Percentiles rank a stretch among this genome's conserved stretches.
Evolutionary conservation across 352 stramenopile genomes (phyloP).

Genomic region (Phytophthora crassamura): DNA sequence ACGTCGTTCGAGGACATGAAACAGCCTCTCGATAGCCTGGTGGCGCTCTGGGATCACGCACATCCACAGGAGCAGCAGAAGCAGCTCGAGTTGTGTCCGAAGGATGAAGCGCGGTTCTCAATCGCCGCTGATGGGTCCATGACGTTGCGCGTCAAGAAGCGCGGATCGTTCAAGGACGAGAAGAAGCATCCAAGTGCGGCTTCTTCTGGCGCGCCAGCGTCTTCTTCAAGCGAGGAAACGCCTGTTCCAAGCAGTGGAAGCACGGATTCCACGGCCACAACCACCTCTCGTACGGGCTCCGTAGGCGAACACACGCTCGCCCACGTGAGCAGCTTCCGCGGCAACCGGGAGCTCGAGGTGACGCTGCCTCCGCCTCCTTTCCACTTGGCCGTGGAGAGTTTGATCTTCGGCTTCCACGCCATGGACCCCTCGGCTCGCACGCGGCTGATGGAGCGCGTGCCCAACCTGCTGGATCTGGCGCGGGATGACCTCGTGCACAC

Average conservation of each 20-base stretch:
- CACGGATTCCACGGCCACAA: conserved; percentile 15
- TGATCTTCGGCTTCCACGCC: conserved; percentile 82
- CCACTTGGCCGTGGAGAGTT: conserved; percentile 66
- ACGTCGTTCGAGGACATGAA: conserved; percentile 35
- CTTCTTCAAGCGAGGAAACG: conserved; percentile 22
- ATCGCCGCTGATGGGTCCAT: conserved; percentile 55
- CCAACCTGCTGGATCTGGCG: conserved; percentile 70
- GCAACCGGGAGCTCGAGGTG: conserved; percentile 30
- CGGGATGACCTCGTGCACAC: conserved; percentile 84
- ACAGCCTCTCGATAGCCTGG: conserved; percentile 38
- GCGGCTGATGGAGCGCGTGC: conserved; percentile 75
- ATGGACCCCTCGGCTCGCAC: conserved; percentile 58
- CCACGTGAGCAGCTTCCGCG: conserved; percentile 9
- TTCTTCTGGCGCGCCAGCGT: conserved; percentile 10
- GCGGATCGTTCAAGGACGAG: conserved; percentile 41
- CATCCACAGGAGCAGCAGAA: conserved; percentile 36
- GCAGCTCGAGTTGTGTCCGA: conserved; percentile 41
- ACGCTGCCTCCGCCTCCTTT: conserved; percentile 54
- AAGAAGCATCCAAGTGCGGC: conserved; percentile 20
- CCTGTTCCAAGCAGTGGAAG: conserved; percentile 11
- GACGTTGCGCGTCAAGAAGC: conserved; percentile 52
- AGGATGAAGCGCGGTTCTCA: conserved; percentile 63
- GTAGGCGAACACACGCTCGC: conserved; percentile 20
- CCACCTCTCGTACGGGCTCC: conserved; percentile 16
- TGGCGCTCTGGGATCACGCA: conserved; percentile 38